Conservation (phyloP, 352 stramenopile species). For the Phytophthora hibernalis region DNA sequence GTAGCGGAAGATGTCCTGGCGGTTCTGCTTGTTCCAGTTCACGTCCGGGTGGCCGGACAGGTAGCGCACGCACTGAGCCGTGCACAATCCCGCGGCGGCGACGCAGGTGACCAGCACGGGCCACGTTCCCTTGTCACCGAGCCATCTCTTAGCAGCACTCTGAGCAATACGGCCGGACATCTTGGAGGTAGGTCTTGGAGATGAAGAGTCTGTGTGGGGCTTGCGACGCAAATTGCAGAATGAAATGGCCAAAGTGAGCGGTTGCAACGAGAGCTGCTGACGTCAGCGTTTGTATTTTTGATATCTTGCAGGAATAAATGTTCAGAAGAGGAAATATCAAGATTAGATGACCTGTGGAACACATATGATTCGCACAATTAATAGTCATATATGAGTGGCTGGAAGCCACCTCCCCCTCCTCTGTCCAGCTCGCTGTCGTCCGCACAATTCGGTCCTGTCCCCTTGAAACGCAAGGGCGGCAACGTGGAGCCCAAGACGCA, state of each 20-base stretch:
- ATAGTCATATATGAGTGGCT: conserved; percentile 29
- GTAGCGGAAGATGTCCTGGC: conserved; percentile 75
- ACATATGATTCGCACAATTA: conserved; percentile 6
- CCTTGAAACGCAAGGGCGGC: conserved; percentile 35
- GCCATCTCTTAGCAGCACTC: conserved; percentile 68
- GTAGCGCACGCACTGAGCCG: conserved; percentile 80
- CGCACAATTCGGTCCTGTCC: conserved; percentile 31
- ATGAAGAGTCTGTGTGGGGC: conserved; percentile 25
- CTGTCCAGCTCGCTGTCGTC: conserved; percentile 23
- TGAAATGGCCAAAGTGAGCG: conserved; percentile 37
- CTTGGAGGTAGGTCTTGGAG: conserved; percentile 35
- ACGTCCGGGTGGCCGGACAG: conserved; percentile 75
- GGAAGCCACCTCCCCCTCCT: conserved; percentile 17
- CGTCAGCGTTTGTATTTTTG: conserved; percentile 13
- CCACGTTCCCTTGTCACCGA: conserved; percentile 82
- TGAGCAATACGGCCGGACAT: conserved; percentile 58
- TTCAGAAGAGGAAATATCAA: neutral
- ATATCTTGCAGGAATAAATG: conserved; percentile 23
- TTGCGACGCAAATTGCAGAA: conserved; percentile 70
- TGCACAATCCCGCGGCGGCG: conserved; percentile 65
- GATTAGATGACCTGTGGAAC: neutral
- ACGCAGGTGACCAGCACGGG: conserved; percentile 79
- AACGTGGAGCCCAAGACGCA: conserved; percentile 22
- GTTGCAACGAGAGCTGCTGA: conserved; percentile 26
- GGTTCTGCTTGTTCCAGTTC: conserved; percentile 84